Percentiles rank a stretch among this genome's conserved stretches.
phyloP scores from a whole-genome alignment of 371 early-diverging fungal species.

The Synchytrium microbalum region DNA sequence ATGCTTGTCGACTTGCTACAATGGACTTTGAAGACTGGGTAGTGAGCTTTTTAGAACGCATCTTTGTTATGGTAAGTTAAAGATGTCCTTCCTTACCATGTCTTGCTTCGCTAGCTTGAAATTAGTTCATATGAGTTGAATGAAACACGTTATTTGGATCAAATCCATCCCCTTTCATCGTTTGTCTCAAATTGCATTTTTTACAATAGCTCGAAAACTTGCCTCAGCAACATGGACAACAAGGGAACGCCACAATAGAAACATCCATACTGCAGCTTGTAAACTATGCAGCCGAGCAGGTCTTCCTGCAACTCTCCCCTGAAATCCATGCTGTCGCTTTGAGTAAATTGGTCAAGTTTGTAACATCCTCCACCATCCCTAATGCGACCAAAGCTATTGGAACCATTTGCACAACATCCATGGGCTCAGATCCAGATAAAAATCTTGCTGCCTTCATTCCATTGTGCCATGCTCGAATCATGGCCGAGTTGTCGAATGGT shows the following conservation, averaged over 20 bases:
- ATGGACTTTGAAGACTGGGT: constrained; percentile 81
- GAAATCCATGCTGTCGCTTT: constrained; percentile 54
- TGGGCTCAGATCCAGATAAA: constrained; percentile 39
- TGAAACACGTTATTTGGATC: too few relatives aligned
- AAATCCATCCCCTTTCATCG: too few relatives aligned
- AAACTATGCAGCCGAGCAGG: too few relatives aligned
- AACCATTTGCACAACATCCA: constrained; percentile 40
- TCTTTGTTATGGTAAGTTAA: constrained; percentile 57
- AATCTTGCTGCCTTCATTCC: constrained; percentile 55
- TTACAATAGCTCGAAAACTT: constrained; percentile 61
- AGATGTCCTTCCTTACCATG: not conserved
- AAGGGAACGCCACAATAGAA: not conserved
- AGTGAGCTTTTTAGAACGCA: constrained; percentile 68
- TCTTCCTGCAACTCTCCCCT: constrained; percentile 60
- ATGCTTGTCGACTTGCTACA: constrained; percentile 55
- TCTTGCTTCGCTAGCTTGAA: too few relatives aligned
- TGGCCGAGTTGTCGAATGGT: constrained; percentile 59
- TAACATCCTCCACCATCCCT: constrained; percentile 51
- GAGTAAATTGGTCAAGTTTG: constrained; percentile 50
- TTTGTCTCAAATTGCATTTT: too few relatives aligned
- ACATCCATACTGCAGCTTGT: too few relatives aligned
- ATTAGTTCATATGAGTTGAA: too few relatives aligned
- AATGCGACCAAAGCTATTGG: constrained; percentile 63
- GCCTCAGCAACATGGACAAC: constrained; percentile 48
- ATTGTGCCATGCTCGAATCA: constrained; percentile 49